Conservation (phyloP, 257 asterid genomes). For the Penstemon davidsonii region DNA sequence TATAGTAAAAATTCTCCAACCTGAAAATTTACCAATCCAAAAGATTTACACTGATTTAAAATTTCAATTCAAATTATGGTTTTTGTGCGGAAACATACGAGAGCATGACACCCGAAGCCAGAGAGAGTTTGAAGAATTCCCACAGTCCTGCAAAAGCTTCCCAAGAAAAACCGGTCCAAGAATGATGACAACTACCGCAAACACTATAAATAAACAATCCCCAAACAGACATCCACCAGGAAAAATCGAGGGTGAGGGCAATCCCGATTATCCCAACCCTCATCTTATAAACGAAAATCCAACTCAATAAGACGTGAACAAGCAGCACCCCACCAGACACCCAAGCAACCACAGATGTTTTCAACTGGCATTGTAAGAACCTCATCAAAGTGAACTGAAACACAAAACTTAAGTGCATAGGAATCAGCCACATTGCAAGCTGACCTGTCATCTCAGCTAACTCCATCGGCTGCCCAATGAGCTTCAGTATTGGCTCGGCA, state of each 20-base stretch:
- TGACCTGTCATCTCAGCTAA: constrained; percentile 53
- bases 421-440: constrained; percentile 59
- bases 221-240: constrained; percentile 63
- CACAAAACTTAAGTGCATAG: constrained; percentile 62
- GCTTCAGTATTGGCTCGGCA: constrained; percentile 41
- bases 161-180: constrained; percentile 62
- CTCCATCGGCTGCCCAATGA: constrained; percentile 43
- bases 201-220: constrained; percentile 43
- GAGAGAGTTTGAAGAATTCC: constrained; percentile 56
- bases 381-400: constrained; percentile 58
- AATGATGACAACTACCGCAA: constrained; percentile 53
- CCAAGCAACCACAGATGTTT: constrained; percentile 49
- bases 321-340: constrained; percentile 44
- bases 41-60: constrained; percentile 13
- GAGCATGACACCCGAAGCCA: constrained; percentile 68
- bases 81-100: constrained; percentile 35
- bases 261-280: constrained; percentile 54
- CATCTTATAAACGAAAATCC: constrained; percentile 48
- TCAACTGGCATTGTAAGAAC: constrained; percentile 66
- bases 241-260: constrained; percentile 56
- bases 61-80: neutral
- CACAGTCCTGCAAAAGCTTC: constrained; percentile 53
- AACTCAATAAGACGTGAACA: constrained; percentile 45
- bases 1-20: constrained; percentile 56
- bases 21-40: constrained; percentile 36